phyloP scores from a whole-genome alignment of 441 rosid species.

The Dalechampia spathulata region DNA sequence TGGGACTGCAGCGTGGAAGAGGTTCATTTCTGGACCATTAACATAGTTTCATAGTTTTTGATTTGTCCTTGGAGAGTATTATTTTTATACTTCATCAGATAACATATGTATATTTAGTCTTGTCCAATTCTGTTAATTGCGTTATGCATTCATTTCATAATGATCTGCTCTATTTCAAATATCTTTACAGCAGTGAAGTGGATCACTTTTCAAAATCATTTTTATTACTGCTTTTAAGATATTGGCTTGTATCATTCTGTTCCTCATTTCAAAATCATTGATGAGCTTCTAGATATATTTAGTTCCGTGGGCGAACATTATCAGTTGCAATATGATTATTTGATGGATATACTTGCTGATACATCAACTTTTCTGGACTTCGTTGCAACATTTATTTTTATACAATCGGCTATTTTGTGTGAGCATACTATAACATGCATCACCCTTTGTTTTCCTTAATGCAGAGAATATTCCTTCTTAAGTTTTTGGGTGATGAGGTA shows the following conservation, averaged over 20 bases:
- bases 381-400: too few species aligned
- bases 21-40: constrained; percentile 28
- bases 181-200: neutral
- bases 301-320: neutral
- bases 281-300: neutral
- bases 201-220: neutral
- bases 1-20: constrained; percentile 49
- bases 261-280: neutral
- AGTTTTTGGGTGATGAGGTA: constrained; percentile 46
- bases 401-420: too few species aligned
- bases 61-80: neutral
- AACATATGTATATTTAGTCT: neutral
- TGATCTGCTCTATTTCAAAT: neutral
- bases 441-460: constrained; percentile 4
- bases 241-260: neutral
- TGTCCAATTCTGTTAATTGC: constrained; percentile 4
- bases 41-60: neutral
- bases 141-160: neutral
- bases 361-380: too few species aligned
- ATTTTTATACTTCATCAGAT: too few species aligned
- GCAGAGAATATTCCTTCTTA: constrained; percentile 47
- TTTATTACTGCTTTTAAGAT: neutral
- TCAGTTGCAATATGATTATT: too few species aligned
- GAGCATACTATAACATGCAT: neutral
- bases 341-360: neutral